These are phyloP conservation scores for Xerocomellus amylosporus DNA, from an alignment of 768 basidiomycete genomes.

Conservation along the genomic window DNA sequence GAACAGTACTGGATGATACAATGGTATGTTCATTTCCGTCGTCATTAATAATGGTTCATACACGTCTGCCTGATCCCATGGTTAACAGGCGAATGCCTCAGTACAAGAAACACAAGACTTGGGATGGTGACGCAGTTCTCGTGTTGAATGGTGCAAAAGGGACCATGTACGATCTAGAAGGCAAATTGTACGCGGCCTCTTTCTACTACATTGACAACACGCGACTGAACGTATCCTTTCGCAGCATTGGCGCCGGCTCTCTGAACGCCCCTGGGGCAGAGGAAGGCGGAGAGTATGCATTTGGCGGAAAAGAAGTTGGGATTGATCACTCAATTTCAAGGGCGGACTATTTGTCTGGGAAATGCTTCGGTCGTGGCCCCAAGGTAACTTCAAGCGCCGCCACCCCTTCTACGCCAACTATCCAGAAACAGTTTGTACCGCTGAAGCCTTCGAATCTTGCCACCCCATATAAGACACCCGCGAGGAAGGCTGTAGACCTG, in stretches of 20 bases:
- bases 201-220: not conserved
- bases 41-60: not conserved
- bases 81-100: constrained; percentile 60
- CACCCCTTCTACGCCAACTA: constrained; percentile 27
- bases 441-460: constrained; percentile 29
- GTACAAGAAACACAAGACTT: constrained; percentile 82
- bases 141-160: constrained; percentile 46
- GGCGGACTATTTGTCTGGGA: constrained; percentile 60
- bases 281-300: constrained; percentile 37
- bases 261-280: constrained; percentile 37
- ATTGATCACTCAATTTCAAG: constrained; percentile 56
- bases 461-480: constrained; percentile 23
- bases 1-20: constrained; percentile 74
- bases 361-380: constrained; percentile 52
- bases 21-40: constrained; percentile 45
- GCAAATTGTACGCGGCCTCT: constrained; percentile 51
- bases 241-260: constrained; percentile 55
- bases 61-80: not conserved
- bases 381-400: constrained; percentile 14
- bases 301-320: constrained; percentile 61
- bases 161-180: constrained; percentile 59
- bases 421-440: constrained; percentile 31
- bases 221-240: not conserved
- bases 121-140: constrained; percentile 82
- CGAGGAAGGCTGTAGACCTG: constrained; percentile 36